Conservation (phyloP, 768 basidiomycete genomes). For the Suillus bovinus region DNA sequence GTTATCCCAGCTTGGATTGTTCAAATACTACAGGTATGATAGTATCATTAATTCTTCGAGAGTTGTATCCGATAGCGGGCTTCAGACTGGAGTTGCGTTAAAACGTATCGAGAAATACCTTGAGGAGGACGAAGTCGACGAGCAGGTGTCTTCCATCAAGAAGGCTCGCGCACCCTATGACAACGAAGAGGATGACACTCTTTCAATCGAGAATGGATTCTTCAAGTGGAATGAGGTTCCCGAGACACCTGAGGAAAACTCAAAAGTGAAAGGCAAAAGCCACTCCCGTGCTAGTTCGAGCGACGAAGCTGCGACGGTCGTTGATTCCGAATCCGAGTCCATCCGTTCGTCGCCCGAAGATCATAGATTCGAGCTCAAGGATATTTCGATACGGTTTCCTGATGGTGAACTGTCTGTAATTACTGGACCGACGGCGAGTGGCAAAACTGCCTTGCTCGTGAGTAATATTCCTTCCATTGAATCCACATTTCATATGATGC, state of each 20-base stretch:
- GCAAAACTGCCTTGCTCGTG: slow-evolving; percentile 50
- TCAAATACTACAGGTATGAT: slow-evolving; percentile 59
- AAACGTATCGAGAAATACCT: slow-evolving; percentile 62
- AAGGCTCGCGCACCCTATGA: slow-evolving; percentile 23
- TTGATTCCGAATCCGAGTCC: slow-evolving; percentile 21
- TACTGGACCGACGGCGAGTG: slow-evolving; percentile 48
- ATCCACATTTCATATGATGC: not conserved
- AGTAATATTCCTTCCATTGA: slow-evolving; percentile 1
- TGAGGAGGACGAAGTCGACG: slow-evolving; percentile 61
- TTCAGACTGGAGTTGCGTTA: slow-evolving; percentile 54
- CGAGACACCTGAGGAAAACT: slow-evolving; percentile 26
- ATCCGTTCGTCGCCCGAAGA: slow-evolving; percentile 23
- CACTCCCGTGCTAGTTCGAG: not conserved
- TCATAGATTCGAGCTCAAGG: slow-evolving; percentile 41
- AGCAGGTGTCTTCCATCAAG: slow-evolving; percentile 60
- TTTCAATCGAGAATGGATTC: slow-evolving; percentile 51
- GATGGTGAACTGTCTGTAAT: slow-evolving; percentile 47
- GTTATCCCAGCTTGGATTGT: slow-evolving; percentile 81
- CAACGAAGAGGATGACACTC: slow-evolving; percentile 29
- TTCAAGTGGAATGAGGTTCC: slow-evolving; percentile 61
- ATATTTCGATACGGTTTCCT: slow-evolving; percentile 49
- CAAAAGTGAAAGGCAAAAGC: slow-evolving; percentile 23
- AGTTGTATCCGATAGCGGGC: not conserved
- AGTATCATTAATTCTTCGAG: not conserved
- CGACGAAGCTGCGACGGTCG: slow-evolving; percentile 11